Evolutionary conservation across 2,329 filamentous ascomycete species (phyloP), one percentile per base, ranked within the genome.

Genomic region (Trichophyton benhamiae): DNA sequence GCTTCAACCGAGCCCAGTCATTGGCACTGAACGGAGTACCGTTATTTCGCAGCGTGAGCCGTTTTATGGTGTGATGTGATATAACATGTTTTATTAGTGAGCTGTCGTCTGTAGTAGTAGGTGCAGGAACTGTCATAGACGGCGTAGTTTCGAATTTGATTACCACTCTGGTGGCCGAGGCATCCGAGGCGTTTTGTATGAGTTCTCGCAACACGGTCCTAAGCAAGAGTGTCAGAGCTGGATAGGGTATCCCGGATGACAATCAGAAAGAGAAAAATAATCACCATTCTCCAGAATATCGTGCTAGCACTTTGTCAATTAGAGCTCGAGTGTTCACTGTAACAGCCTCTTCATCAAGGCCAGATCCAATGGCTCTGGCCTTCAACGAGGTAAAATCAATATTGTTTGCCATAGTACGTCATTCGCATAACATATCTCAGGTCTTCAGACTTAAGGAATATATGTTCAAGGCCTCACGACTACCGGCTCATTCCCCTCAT

Each of bases 161-260:
- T 53, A 84, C 88, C 67, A 97, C 92, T 61, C 85, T 91, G 15
- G 86, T 88, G 57, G 94, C 94, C 70, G 91, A 89, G 22, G 94
- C 94, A 77, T 99, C 94, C 65, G 94, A 92, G n/a, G 94, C 94
- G 72, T 99, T 99, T 71, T 99, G 94, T 52, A 99, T 91, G 64
- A 99, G 85, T 73, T 99, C 94, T 79, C 94, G 85, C 17, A 99
- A 77, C 11, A 84, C 85, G 11, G 83, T 85, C 73, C 74, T 76
- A 44, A 64, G 30, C 15, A 44, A 46, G 13, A 30, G 22, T 3
- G 49, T 53, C 13, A 53, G 49, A 33, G 8, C 3, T 27, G 27
- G 11, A 3, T 25, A n/a, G n/a, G 22, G 15, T 36, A 42, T 30
- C 7, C 25, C 22, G 25, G 20, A 9, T 20, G 20, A 27, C 36